These are phyloP conservation scores for Penicillium hordei DNA, from an alignment of 2,329 filamentous ascomycete species.

Conservation along the genomic window DNA sequence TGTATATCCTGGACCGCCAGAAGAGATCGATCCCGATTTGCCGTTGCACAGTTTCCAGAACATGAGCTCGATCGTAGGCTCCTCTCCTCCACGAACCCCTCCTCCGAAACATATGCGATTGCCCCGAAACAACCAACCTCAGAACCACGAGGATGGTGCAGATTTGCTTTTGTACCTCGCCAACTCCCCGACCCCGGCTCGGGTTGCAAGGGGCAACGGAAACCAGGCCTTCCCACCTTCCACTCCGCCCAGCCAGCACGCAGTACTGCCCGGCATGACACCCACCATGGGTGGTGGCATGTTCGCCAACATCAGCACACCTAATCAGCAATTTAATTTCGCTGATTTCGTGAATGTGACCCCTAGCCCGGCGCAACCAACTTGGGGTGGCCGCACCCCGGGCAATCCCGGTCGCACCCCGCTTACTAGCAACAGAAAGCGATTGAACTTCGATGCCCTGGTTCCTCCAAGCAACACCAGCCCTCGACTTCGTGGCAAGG, in stretches of 20 bases:
- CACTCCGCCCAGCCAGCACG: conserved; percentile 70
- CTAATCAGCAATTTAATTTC: conserved; percentile 86
- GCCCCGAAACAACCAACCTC: conserved; percentile 52
- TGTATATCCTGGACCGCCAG: conserved; percentile 43
- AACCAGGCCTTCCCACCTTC: conserved; percentile 62
- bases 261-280: conserved; percentile 52
- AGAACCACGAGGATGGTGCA: conserved; percentile 73
- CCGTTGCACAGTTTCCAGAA: conserved; percentile 53
- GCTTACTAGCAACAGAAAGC: conserved; percentile 65
- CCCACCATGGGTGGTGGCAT: conserved; percentile 65
- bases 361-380: conserved; percentile 86
- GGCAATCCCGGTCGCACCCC: conserved; percentile 64
- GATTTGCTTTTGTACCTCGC: conserved; percentile 81
- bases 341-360: conserved; percentile 97
- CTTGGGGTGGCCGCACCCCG: conserved; percentile 65
- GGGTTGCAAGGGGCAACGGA: conserved; percentile 50
- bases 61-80: conserved; percentile 57
- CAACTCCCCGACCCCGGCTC: conserved; percentile 84
- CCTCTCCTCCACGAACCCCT: conserved; percentile 86
- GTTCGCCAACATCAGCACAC: conserved; percentile 73
- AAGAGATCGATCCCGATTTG: conserved; percentile 79
- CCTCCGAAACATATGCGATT: conserved; percentile 58
- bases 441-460: conserved; percentile 80
- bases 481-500: conserved; percentile 43
- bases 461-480: conserved; percentile 55